Evolutionary conservation across 169 alveolate genomes (phyloP).

Genomic region (Sarcocystis neurona): DNA sequence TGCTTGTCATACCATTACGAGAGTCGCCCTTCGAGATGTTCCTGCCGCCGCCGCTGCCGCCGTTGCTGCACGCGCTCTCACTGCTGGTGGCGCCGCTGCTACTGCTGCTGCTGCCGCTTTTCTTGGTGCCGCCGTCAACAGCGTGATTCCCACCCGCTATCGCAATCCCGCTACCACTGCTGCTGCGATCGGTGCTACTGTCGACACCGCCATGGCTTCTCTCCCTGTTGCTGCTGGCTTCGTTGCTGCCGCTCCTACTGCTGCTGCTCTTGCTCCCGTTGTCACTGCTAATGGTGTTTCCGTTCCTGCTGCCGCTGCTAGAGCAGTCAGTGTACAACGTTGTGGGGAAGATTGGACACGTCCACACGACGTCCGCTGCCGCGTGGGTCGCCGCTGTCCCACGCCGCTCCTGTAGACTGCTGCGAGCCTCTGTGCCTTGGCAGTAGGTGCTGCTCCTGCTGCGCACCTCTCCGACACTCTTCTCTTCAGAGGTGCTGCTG

Average conservation of each 20-base stretch:
- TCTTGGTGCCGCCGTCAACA: background rate
- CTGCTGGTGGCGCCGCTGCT: background rate
- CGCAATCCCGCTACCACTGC: background rate
- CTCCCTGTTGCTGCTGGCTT: background rate
- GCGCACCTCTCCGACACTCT: too few relatives aligned
- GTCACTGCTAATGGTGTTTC: too few relatives aligned
- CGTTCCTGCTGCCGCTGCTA: too few relatives aligned
- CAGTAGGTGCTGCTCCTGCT: too few relatives aligned
- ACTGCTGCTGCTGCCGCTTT: background rate
- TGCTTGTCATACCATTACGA: background rate
- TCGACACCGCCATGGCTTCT: background rate
- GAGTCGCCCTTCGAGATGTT: background rate
- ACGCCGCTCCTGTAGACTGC: too few relatives aligned
- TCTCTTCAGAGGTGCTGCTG: too few relatives aligned
- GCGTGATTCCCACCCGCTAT: background rate
- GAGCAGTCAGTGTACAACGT: too few relatives aligned
- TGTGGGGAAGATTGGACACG: too few relatives aligned
- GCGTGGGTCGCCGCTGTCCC: too few relatives aligned
- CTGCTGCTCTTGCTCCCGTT: background rate
- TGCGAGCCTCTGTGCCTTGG: too few relatives aligned
- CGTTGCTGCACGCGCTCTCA: background rate
- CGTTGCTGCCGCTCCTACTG: conserved; percentile 2
- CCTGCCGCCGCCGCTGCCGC: background rate
- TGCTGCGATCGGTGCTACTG: background rate
- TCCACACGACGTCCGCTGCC: too few relatives aligned